phyloP scores from a whole-genome alignment of 2,329 filamentous ascomycete species.

The Penicillium aurantiogriseum region DNA sequence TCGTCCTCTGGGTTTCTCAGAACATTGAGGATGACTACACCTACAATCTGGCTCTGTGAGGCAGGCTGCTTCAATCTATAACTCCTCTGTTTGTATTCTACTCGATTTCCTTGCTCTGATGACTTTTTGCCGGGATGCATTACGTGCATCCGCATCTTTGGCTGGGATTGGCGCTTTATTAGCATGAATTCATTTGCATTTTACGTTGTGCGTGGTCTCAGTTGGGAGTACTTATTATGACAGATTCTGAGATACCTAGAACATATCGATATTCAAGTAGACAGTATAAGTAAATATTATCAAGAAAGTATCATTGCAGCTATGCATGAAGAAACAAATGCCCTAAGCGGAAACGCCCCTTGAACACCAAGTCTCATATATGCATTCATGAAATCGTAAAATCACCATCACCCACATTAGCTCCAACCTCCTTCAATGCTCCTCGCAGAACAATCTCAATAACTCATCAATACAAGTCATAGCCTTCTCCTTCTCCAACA shows the following conservation, averaged over 20 bases:
- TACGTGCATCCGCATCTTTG: constrained; percentile 11
- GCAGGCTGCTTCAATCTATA: neutral
- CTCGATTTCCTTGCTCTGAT: constrained; percentile 15
- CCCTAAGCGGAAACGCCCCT: neutral
- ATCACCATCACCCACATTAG: constrained; percentile 5
- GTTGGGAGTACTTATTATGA: no score
- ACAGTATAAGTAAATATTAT: neutral
- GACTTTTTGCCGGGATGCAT: constrained; percentile 10
- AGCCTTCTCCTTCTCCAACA: constrained; percentile 40
- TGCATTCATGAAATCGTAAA: constrained; percentile 19
- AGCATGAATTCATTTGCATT: constrained; percentile 15
- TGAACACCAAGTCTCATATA: constrained; percentile 12
- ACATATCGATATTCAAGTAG: no score
- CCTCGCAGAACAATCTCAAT: constrained; percentile 43
- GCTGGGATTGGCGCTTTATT: constrained; percentile 14
- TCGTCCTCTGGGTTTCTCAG: constrained; percentile 67
- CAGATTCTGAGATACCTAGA: no score
- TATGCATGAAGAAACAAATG: neutral
- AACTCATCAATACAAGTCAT: constrained; percentile 45
- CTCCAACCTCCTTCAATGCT: constrained; percentile 22
- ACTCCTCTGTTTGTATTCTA: constrained; percentile 21
- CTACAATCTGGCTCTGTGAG: constrained; percentile 63
- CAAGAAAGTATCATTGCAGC: neutral
- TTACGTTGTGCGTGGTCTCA: neutral
- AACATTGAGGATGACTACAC: constrained; percentile 73